Evolutionary conservation across 768 basidiomycete species (phyloP).

Genomic region (Daedaleopsis nitida): DNA sequence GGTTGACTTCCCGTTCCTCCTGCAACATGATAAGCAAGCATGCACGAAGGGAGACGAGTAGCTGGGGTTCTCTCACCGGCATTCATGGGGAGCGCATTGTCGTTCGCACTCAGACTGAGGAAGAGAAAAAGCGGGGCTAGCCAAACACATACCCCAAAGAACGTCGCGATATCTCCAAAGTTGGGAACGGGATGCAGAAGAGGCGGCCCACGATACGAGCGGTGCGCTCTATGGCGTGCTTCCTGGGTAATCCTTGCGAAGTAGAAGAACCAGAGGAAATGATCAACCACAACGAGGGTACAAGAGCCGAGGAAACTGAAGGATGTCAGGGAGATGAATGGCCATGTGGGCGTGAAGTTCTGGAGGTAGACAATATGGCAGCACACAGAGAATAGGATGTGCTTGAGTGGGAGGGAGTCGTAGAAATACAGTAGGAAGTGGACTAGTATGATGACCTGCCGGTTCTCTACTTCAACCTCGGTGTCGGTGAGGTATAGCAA

Average conservation of each 20-base stretch:
- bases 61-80: conserved; percentile 38
- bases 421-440: conserved; percentile 77
- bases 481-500: too few species aligned
- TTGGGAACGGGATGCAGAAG: conserved; percentile 34
- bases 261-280: conserved; percentile 97
- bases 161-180: conserved; percentile 79
- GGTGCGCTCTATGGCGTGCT: conserved; percentile 49
- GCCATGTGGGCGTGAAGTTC: conserved; percentile 91
- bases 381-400: conserved; percentile 74
- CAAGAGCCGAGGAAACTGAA: conserved; percentile 85
- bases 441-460: conserved; percentile 73
- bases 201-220: conserved; percentile 45
- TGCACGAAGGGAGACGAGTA: not conserved
- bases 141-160: conserved; percentile 88
- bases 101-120: conserved; percentile 94
- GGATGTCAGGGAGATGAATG: conserved; percentile 89
- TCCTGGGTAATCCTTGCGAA: conserved; percentile 76
- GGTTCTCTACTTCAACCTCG: too few species aligned
- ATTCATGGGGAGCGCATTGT: conserved; percentile 88
- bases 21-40: not conserved
- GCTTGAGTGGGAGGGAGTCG: conserved; percentile 78
- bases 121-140: conserved; percentile 91
- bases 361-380: conserved; percentile 91
- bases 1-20: not conserved
- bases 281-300: conserved; percentile 80